Evolutionary conservation across 768 basidiomycete genomes (phyloP).

Genomic region (Zangia roseola): DNA sequence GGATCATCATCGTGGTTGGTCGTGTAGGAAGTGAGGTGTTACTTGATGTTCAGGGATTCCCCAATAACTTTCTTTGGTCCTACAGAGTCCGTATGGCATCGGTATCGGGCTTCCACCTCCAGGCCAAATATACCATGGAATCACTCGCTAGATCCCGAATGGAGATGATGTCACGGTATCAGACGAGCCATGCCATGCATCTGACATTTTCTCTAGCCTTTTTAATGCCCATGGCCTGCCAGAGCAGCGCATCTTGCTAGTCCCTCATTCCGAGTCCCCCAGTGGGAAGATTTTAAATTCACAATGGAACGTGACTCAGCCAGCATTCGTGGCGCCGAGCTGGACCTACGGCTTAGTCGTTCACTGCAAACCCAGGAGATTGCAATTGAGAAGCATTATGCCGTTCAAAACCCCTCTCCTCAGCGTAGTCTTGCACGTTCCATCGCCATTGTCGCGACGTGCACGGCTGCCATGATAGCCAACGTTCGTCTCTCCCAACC

Average conservation of each 20-base stretch:
- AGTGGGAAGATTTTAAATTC: constrained; percentile 1
- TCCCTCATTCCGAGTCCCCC: background rate
- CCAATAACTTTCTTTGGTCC: no score
- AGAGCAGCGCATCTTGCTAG: background rate
- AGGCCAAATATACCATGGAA: no score
- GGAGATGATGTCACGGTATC: no score
- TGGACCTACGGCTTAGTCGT: constrained; percentile 2
- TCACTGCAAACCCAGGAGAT: constrained; percentile 6
- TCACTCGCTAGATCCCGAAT: no score
- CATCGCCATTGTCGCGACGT: constrained; percentile 35
- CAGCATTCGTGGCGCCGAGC: constrained; percentile 9
- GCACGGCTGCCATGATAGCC: constrained; percentile 40
- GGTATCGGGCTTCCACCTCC: no score
- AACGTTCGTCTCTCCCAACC: constrained; percentile 28
- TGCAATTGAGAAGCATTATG: constrained; percentile 5
- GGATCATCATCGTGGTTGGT: no score
- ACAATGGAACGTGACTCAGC: constrained; percentile 7
- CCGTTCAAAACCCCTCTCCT: background rate
- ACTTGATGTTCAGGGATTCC: no score
- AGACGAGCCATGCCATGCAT: no score
- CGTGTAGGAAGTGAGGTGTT: no score
- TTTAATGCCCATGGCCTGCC: background rate
- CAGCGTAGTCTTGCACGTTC: constrained; percentile 26
- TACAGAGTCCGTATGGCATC: no score
- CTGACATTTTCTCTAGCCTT: no score